Conservation (phyloP, 2,329 filamentous ascomycete genomes). For the Colletotrichum truncatum region DNA sequence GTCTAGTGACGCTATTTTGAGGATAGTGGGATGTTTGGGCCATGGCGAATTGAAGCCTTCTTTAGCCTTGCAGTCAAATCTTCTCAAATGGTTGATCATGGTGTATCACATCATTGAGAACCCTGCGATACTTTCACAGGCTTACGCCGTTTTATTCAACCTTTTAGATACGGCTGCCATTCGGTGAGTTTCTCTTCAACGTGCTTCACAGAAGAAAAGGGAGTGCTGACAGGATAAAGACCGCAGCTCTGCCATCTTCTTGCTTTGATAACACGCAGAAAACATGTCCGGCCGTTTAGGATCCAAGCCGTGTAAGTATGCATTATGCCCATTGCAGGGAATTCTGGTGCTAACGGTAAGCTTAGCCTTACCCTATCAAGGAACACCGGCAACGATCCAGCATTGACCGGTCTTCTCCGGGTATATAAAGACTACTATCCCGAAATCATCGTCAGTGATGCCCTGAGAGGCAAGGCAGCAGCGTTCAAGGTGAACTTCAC, state of each 20-base stretch:
- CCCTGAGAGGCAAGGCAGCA: constrained; percentile 67
- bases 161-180: constrained; percentile 83
- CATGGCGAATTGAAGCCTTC: constrained; percentile 81
- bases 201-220: not conserved
- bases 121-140: constrained; percentile 68
- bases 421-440: constrained; percentile 94
- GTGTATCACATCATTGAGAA: constrained; percentile 77
- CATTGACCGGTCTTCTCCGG: constrained; percentile 76
- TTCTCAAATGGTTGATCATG: constrained; percentile 83
- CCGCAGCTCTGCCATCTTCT: constrained; percentile 78
- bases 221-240: constrained; percentile 44
- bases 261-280: constrained; percentile 80
- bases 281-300: constrained; percentile 84
- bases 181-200: constrained; percentile 54
- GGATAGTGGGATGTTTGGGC: constrained; percentile 77
- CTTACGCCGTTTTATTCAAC: constrained; percentile 83
- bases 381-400: constrained; percentile 76
- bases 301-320: constrained; percentile 76
- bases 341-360: not conserved
- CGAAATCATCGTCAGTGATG: constrained; percentile 82
- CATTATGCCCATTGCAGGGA: not conserved
- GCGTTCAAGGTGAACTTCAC: constrained; percentile 62
- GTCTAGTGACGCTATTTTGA: constrained; percentile 67
- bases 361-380: constrained; percentile 64
- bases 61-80: constrained; percentile 72